These are phyloP conservation scores for Aspergillus saccharolyticus DNA, from an alignment of 495 filamentous ascomycete genomes.

Conservation along the genomic window DNA sequence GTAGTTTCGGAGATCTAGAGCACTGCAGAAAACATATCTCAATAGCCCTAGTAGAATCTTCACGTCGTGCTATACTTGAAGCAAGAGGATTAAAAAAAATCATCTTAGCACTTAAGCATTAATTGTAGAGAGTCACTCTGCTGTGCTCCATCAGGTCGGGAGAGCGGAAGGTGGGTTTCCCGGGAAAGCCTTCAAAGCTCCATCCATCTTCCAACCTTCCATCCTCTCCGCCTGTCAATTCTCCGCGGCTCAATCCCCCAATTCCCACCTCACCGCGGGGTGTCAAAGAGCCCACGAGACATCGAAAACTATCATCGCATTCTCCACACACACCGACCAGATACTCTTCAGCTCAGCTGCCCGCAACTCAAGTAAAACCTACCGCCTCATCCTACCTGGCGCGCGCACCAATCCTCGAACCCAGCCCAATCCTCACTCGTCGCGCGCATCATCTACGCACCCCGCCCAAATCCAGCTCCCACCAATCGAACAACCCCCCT, in stretches of 20 bases:
- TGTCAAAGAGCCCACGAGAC: not conserved
- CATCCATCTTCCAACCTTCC: constrained; percentile 4
- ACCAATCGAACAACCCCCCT: not conserved
- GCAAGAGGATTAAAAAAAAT: too few species aligned
- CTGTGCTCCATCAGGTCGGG: too few species aligned
- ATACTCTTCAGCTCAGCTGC: not conserved
- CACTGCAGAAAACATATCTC: too few species aligned
- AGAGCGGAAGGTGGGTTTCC: constrained; percentile 7
- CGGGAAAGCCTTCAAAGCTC: constrained; percentile 19
- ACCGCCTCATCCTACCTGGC: not conserved
- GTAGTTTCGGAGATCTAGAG: too few species aligned
- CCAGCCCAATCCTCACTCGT: not conserved
- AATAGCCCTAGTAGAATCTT: too few species aligned
- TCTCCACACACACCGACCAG: not conserved
- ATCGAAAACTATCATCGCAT: not conserved
- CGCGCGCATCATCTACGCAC: too few species aligned
- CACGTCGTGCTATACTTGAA: too few species aligned
- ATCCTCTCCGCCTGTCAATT: not conserved
- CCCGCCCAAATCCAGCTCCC: not conserved
- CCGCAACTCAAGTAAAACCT: not conserved
- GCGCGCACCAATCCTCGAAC: not conserved
- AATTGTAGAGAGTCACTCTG: too few species aligned
- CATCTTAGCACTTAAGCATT: too few species aligned
- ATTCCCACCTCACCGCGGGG: not conserved
- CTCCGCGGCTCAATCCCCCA: not conserved